phyloP scores from a whole-genome alignment of 805 yeast species.

The Ogataea ramenticola region DNA sequence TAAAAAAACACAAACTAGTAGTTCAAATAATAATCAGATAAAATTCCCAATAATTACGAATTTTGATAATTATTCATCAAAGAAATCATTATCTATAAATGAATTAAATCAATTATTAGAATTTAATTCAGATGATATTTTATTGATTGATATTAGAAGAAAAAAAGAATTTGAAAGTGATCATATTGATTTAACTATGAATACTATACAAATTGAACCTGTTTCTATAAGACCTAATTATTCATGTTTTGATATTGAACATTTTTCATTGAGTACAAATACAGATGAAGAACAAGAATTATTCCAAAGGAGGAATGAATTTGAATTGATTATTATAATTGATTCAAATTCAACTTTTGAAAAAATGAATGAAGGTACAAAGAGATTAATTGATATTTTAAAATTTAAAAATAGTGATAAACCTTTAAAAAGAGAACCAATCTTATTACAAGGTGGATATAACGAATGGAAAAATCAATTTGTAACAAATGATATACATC shows the following conservation, averaged over 20 bases:
- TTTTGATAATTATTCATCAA: constrained; percentile 5
- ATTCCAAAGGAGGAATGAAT: constrained; percentile 47
- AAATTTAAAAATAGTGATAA: constrained; percentile 28
- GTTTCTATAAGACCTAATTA: constrained; percentile 41
- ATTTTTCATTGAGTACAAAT: constrained; percentile 46
- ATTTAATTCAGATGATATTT: constrained; percentile 26
- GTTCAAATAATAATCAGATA: constrained; percentile 1
- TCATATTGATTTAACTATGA: constrained; percentile 50
- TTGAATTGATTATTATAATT: constrained; percentile 60
- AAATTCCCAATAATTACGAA: too few species aligned
- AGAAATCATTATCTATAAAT: constrained; percentile 9
- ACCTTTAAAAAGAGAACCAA: constrained; percentile 32
- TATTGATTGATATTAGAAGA: constrained; percentile 70
- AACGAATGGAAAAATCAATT: constrained; percentile 44
- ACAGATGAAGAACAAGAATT: constrained; percentile 46
- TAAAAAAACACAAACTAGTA: background rate
- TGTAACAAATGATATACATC: background rate
- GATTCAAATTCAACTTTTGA: constrained; percentile 33
- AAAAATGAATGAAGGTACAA: constrained; percentile 11
- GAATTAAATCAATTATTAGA: constrained; percentile 23
- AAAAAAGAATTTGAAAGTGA: constrained; percentile 49
- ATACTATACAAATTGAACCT: constrained; percentile 74
- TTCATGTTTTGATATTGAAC: constrained; percentile 62
- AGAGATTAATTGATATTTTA: constrained; percentile 31
- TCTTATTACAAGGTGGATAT: constrained; percentile 53